These are phyloP conservation scores for Arthrobotrys pseudoclavata DNA, from an alignment of 2,329 filamentous ascomycete genomes.

Conservation along the genomic window DNA sequence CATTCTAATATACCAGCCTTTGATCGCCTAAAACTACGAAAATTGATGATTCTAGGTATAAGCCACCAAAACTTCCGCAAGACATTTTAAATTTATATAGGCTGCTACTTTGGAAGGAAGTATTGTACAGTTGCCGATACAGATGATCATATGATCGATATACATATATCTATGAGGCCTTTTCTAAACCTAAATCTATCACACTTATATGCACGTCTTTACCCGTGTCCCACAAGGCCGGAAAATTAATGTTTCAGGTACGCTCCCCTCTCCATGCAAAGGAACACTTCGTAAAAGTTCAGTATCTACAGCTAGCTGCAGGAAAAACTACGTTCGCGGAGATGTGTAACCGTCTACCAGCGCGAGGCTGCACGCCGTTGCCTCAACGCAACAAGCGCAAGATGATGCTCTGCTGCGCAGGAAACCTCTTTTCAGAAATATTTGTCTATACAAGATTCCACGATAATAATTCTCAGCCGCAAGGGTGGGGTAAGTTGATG, in stretches of 20 bases:
- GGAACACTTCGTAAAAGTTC: not conserved
- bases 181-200: not conserved
- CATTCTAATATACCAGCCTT: too few relatives aligned
- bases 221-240: constrained; percentile 4
- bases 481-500: not conserved
- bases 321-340: not conserved
- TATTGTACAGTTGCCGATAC: too few relatives aligned
- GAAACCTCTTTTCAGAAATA: not conserved
- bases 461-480: constrained; percentile 2
- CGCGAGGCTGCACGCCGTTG: not conserved
- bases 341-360: not conserved
- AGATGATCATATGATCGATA: too few relatives aligned
- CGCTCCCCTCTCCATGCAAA: not conserved
- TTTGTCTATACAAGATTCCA: too few relatives aligned
- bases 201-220: not conserved
- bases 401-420: not conserved
- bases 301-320: not conserved
- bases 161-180: not conserved
- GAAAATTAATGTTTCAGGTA: not conserved
- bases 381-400: constrained; percentile 8
- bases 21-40: too few relatives aligned
- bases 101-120: too few relatives aligned
- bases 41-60: too few relatives aligned
- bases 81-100: too few relatives aligned
- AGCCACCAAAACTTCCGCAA: too few relatives aligned